A percentile compares a stretch with the other conserved stretches of the same genome.
phyloP scores from a whole-genome alignment of 768 basidiomycete genomes.

The Mycena capillaripes region DNA sequence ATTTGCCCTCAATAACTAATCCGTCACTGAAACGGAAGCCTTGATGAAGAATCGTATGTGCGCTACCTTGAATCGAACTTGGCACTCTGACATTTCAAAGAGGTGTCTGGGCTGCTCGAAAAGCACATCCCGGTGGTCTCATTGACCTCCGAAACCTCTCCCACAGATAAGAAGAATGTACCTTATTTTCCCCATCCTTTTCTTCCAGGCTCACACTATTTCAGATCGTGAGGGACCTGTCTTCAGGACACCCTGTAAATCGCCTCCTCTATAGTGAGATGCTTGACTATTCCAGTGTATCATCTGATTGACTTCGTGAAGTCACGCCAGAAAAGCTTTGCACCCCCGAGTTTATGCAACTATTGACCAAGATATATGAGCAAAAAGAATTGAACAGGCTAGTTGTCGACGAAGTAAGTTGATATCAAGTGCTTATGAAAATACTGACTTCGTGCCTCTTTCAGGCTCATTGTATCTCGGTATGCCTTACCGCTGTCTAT shows the following conservation, averaged over 20 bases:
- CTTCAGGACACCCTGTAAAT: slow-evolving; percentile 67
- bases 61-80: neutral
- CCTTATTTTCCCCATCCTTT: neutral
- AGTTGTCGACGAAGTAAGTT: slow-evolving; percentile 83
- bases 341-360: slow-evolving; percentile 63
- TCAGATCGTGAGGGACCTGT: slow-evolving; percentile 75
- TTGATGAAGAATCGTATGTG: slow-evolving; percentile 85
- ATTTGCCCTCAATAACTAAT: neutral
- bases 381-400: slow-evolving; percentile 76
- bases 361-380: slow-evolving; percentile 66
- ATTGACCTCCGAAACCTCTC: slow-evolving; percentile 75
- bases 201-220: neutral
- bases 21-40: slow-evolving; percentile 55
- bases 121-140: slow-evolving; percentile 72
- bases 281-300: neutral
- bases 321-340: slow-evolving; percentile 86
- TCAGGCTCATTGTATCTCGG: slow-evolving; percentile 89
- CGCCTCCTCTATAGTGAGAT: slow-evolving; percentile 80
- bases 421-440: neutral
- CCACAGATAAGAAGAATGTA: slow-evolving; percentile 70
- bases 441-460: neutral
- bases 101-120: slow-evolving; percentile 71
- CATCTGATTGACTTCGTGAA: slow-evolving; percentile 39
- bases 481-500: slow-evolving; percentile 45
- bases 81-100: slow-evolving; percentile 48